Conservation (phyloP, 176 grass and related monocot species). For the Oryza rufipogon region DNA sequence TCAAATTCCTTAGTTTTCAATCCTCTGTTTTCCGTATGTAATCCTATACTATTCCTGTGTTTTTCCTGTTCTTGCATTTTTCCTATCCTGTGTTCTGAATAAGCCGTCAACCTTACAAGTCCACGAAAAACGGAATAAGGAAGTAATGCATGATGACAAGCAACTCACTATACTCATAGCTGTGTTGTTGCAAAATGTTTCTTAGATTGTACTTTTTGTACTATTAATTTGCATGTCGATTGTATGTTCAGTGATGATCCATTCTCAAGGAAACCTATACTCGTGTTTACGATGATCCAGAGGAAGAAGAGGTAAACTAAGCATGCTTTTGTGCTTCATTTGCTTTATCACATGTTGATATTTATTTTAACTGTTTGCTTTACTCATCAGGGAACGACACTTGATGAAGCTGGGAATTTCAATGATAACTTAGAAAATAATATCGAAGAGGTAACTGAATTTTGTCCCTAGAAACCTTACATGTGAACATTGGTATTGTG, state of each 20-base stretch:
- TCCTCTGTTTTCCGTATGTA: no score
- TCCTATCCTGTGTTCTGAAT: no score
- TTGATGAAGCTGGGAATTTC: conserved; percentile 86
- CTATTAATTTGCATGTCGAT: conserved; percentile 16
- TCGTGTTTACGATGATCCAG: conserved; percentile 80
- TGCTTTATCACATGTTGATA: conserved; percentile 6
- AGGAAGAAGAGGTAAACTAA: conserved; percentile 75
- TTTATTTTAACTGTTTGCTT: conserved; percentile 39
- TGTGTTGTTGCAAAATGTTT: conserved; percentile 15
- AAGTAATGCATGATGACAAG: conserved; percentile 87
- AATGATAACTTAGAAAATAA: conserved; percentile 80
- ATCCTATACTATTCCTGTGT: no score
- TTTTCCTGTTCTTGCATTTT: no score
- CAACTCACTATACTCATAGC: conserved; percentile 36
- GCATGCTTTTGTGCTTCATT: conserved; percentile 30
- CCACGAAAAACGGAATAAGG: conserved; percentile 59
- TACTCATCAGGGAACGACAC: conserved; percentile 64
- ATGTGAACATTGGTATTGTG: neutral
- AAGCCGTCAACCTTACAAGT: conserved; percentile 49
- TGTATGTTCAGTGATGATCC: conserved; percentile 78
- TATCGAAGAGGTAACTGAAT: conserved; percentile 68
- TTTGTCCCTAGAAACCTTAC: neutral
- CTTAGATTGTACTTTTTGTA: neutral
- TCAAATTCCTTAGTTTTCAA: no score
- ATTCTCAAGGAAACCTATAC: conserved; percentile 62